Evolutionary conservation across 176 grass and related monocot species (phyloP), one percentile per base, ranked within the genome.

Genomic region (Phoenix dactylifera): DNA sequence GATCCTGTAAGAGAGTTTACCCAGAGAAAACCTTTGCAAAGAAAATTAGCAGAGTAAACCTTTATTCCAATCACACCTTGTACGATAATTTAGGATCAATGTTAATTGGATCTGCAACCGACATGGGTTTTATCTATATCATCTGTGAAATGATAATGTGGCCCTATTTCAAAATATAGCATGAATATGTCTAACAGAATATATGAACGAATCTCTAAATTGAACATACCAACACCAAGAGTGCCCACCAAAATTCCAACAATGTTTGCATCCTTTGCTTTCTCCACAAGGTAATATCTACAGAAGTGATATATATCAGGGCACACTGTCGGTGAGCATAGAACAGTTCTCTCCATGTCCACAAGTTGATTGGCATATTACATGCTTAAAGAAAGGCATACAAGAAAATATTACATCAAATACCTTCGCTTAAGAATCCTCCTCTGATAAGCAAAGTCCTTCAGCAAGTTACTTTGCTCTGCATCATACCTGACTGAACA

Each of bases 271-370:
- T 97, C 92, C 72, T 91, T 97, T 51, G 87, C 87, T 89, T 91
- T 97, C 78, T 97, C 87, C 72, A 97, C 92, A 62, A 97, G 83
- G 60, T 87, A 97, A 77, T 97, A 97, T 78, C 92, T 97, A 75
- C 60, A 85, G 7, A 3, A 44, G 35, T 44, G 35, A 44, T 44
- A 44, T 44, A 44, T 44, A 44, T 12, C 35, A 44, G 35, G 12
- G 35, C 12, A 44, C 35, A 44, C 35, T 44, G 35, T 44, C 35
- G 12, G 35, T 3, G 10, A 44, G 10, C 35, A 44, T 44, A 44
- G 35, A 12, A 44, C 35, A 44, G 35, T 12, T 44, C 35, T 44
- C 7, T 14, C 35, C 35, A 44, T 44, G 35, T 44, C 35, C 35
- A 12, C 23, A 16, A 50, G 22, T 57, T 66, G 57, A 30, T 1